Conservation (phyloP, 768 basidiomycete species). For the Phaeotremella skinneri region DNA sequence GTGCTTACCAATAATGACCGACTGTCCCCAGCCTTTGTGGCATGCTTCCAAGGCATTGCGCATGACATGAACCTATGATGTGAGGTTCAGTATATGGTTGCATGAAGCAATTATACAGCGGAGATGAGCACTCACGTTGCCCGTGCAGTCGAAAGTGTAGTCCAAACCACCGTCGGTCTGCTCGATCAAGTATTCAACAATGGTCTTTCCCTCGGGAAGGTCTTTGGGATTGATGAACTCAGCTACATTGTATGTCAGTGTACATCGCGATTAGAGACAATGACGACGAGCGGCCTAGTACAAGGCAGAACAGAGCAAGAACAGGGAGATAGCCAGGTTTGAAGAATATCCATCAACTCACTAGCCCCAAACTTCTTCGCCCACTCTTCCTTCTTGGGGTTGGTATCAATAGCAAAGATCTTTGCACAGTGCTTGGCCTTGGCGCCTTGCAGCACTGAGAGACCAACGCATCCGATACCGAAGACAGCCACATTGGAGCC, state of each 20-base stretch:
- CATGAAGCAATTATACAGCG: no score
- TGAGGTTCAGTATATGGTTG: neutral
- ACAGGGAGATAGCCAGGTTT: neutral
- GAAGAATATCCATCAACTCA: conserved; percentile 19
- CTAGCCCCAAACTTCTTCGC: conserved; percentile 87
- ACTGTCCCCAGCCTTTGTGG: conserved; percentile 99
- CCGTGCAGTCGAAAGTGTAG: conserved; percentile 95
- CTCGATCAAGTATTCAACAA: conserved; percentile 85
- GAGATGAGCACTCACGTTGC: conserved; percentile 70
- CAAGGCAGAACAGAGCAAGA: neutral
- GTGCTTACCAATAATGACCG: conserved; percentile 65
- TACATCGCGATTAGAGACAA: neutral
- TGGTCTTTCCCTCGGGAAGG: conserved; percentile 73
- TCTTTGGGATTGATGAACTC: conserved; percentile 85
- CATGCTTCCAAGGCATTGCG: conserved; percentile 94
- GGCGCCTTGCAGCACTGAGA: conserved; percentile 84
- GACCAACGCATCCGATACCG: conserved; percentile 90
- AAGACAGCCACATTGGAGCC: conserved; percentile 89
- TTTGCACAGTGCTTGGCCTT: conserved; percentile 73
- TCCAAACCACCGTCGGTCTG: conserved; percentile 96
- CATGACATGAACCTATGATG: conserved; percentile 77
- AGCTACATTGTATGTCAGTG: conserved; percentile 42
- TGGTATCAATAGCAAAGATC: conserved; percentile 89
- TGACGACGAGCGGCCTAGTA: neutral
- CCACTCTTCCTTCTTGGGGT: conserved; percentile 80